Conservation (phyloP, 2,329 filamentous ascomycete genomes). For the Rhynchosporium agropyri region DNA sequence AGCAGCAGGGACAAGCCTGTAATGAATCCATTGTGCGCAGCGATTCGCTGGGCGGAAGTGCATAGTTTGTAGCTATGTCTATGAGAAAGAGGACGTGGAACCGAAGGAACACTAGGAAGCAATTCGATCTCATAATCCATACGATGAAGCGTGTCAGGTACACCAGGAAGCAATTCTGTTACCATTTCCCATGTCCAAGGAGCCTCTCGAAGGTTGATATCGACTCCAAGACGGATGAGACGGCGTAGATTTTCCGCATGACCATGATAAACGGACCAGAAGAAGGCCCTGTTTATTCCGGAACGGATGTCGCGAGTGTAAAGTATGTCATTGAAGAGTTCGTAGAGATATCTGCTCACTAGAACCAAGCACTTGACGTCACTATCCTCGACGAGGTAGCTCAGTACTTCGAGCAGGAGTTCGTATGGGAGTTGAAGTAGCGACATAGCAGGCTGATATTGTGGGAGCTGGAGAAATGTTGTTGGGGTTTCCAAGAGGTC, state of each 20-base stretch:
- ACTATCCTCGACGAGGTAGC: not conserved
- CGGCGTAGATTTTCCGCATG: not conserved
- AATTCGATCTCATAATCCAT: too few relatives aligned
- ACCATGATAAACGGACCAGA: not conserved
- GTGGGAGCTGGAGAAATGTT: too few relatives aligned
- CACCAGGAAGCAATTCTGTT: not conserved
- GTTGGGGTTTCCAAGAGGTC: too few relatives aligned
- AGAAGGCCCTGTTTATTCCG: not conserved
- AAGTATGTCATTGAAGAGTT: not conserved
- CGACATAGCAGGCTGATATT: not conserved
- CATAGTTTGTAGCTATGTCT: too few relatives aligned
- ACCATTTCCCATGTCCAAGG: not conserved
- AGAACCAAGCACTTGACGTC: not conserved
- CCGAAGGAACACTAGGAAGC: not conserved
- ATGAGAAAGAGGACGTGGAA: not conserved
- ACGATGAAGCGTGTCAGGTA: not conserved
- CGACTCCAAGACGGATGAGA: not conserved
- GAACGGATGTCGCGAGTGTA: not conserved
- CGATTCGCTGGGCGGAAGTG: too few relatives aligned
- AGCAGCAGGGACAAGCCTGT: not conserved
- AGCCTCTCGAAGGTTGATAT: not conserved
- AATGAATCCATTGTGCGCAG: too few relatives aligned
- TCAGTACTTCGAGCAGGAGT: not conserved
- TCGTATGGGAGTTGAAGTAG: not conserved
- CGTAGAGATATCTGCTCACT: not conserved